phyloP scores from a whole-genome alignment of 768 basidiomycete species.

The Trametes elegans region DNA sequence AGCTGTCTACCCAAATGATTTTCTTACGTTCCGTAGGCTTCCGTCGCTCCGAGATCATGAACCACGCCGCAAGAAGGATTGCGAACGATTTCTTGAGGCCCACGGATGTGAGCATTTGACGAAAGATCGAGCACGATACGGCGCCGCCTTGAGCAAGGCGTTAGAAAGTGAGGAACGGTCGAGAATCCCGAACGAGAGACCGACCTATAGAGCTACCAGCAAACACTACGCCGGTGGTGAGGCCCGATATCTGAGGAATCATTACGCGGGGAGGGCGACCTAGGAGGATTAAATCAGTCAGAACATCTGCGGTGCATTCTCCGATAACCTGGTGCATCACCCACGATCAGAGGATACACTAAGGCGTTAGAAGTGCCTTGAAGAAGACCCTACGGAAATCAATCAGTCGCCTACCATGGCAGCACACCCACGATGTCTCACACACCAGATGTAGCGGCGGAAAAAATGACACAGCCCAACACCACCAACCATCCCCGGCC shows the following conservation, averaged over 20 bases:
- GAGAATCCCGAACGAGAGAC: background rate
- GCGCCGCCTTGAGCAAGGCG: constrained; percentile 19
- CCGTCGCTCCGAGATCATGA: constrained; percentile 22
- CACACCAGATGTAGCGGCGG: constrained; percentile 20
- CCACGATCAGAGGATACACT: constrained; percentile 19
- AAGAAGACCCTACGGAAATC: constrained; percentile 15
- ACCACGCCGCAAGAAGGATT: constrained; percentile 15
- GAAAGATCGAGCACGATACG: constrained; percentile 22
- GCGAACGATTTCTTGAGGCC: constrained; percentile 21
- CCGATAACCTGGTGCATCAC: no score
- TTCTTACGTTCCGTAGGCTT: constrained; percentile 7
- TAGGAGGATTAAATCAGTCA: no score
- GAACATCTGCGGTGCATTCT: no score
- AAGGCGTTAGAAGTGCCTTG: constrained; percentile 20
- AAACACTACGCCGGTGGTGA: constrained; percentile 35
- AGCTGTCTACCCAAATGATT: constrained; percentile 21
- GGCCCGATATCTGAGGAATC: constrained; percentile 31
- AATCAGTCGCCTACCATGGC: constrained; percentile 11
- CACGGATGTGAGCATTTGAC: constrained; percentile 14
- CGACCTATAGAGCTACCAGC: constrained; percentile 27
- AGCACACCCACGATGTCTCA: no score
- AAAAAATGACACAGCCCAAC: constrained; percentile 21
- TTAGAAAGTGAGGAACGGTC: background rate
- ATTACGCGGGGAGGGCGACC: constrained; percentile 29
- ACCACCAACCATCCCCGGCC: constrained; percentile 24